Evolutionary conservation across 1,139 yeast species (phyloP).

Genomic region (Suhomyces kunorum): DNA sequence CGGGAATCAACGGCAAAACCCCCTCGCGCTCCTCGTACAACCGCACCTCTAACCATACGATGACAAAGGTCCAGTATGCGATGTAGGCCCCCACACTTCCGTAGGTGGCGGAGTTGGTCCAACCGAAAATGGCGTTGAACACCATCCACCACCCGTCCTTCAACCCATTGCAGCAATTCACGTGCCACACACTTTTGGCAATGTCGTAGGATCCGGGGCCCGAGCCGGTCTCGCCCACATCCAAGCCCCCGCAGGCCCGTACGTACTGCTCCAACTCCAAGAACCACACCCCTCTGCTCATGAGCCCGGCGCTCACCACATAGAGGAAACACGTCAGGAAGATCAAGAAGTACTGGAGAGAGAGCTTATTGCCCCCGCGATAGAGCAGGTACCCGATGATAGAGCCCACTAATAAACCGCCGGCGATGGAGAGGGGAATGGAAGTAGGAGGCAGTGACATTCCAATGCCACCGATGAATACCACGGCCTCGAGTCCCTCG

Average conservation of each 20-base stretch:
- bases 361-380: conserved; percentile 44
- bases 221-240: conserved; percentile 50
- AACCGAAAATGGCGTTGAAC: conserved; percentile 47
- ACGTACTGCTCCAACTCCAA: conserved; percentile 46
- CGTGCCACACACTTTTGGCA: conserved; percentile 47
- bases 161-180: conserved; percentile 50
- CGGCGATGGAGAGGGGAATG: conserved; percentile 39
- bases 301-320: conserved; percentile 48
- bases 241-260: conserved; percentile 44
- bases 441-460: conserved; percentile 41
- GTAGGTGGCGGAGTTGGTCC: conserved; percentile 53
- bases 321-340: conserved; percentile 45
- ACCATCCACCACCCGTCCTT: conserved; percentile 54
- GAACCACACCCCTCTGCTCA: conserved; percentile 50
- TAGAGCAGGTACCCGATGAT: conserved; percentile 40
- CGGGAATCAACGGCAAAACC: conserved; percentile 30
- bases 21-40: conserved; percentile 36
- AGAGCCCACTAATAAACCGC: conserved; percentile 38
- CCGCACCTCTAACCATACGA: conserved; percentile 24
- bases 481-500: conserved; percentile 52
- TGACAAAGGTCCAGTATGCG: conserved; percentile 39
- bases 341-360: conserved; percentile 44
- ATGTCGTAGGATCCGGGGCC: conserved; percentile 53
- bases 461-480: conserved; percentile 50
- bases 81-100: conserved; percentile 45